Evolutionary conservation across 345 rosid species (phyloP).

Genomic region (Diplotaxis tenuifolia): DNA sequence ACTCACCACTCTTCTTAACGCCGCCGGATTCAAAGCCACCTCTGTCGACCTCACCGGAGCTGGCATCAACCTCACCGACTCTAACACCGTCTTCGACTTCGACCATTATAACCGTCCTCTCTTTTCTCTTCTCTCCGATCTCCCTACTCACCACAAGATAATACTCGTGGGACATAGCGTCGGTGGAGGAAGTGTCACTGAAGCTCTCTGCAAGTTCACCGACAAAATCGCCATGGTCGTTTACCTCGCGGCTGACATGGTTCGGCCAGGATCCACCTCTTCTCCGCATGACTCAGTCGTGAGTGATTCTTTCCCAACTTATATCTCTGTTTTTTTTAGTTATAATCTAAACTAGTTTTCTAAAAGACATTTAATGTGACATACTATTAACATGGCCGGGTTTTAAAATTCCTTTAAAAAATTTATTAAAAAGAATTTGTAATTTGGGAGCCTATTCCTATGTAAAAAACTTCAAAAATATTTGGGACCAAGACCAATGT

Average conservation of each 20-base stretch:
- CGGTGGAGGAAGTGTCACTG: conserved; percentile 44
- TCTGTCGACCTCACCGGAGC: conserved; percentile 32
- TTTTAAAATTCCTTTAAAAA: no score
- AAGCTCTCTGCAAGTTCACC: conserved; percentile 41
- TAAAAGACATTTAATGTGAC: background rate
- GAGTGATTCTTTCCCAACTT: background rate
- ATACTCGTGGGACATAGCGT: conserved; percentile 49
- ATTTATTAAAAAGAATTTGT: no score
- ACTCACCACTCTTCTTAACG: background rate
- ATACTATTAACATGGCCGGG: background rate
- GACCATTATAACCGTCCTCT: conserved; percentile 30
- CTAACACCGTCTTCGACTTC: conserved; percentile 19
- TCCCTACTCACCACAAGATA: conserved; percentile 25
- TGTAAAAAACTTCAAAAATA: background rate
- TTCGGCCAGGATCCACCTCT: conserved; percentile 34
- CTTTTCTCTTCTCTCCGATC: conserved; percentile 28
- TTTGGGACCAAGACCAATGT: no score
- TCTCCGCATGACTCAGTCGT: conserved; percentile 1
- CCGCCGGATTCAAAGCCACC: conserved; percentile 28
- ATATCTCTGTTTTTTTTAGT: background rate
- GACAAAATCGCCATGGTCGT: conserved; percentile 42
- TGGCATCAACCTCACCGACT: conserved; percentile 35
- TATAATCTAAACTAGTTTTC: background rate
- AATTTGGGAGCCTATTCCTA: no score
- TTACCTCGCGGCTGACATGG: conserved; percentile 46